Base-by-base conservation (phyloP, 2,329 filamentous ascomycete species). In the Coleophoma crateriformis region DNA sequence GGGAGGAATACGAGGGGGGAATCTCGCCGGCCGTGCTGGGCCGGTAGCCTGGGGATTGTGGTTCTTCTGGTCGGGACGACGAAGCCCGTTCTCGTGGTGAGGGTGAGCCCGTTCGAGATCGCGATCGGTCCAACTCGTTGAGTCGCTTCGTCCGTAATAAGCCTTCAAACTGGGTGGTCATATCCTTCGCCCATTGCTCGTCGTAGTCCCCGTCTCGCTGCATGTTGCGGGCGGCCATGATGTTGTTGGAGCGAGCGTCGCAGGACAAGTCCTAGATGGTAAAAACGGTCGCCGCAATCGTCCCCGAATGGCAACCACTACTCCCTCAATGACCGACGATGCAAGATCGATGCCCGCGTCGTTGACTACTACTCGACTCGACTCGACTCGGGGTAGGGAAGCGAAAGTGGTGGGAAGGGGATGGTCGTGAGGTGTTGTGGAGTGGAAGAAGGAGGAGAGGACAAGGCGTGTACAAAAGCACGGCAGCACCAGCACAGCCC, bases 151-250 rank as follows among this genome's bases (percentile, higher is more conserved):
- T 90, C 67, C 88, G 86, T 64, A 97, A 77, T 53, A 95, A 74
- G 56, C 90, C 86, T 66, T 95, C 89, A 68, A 96, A 96, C 64
- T 90, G 87, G 61, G 86, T 74, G 46, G 88, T 85, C 61, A 97
- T 74, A 52, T 90, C 88, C 61, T 82, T 78, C 22, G 90, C 89
- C 83, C 85, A 88, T 62, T 80, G 78, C 64, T 90, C 87, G 64
- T 85, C 85, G 61, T 81, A 61, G 11, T 64, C 57, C 5, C 54
- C 52, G 33, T 45, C 47, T 35, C 53, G 48, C 46, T 57, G 59
- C 38, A 51, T 49, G 46, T 54, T 58, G 37, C 53, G 53, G 57
- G 61, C 59, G 39, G 59, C 57, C 63, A 64, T 64, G 27, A 38
- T 41, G 52, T 58, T 52, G 53, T 27, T 27, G 27, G 27, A 27